Evolutionary conservation across 345 rosid genomes (phyloP).

Genomic region (Populus alba): DNA sequence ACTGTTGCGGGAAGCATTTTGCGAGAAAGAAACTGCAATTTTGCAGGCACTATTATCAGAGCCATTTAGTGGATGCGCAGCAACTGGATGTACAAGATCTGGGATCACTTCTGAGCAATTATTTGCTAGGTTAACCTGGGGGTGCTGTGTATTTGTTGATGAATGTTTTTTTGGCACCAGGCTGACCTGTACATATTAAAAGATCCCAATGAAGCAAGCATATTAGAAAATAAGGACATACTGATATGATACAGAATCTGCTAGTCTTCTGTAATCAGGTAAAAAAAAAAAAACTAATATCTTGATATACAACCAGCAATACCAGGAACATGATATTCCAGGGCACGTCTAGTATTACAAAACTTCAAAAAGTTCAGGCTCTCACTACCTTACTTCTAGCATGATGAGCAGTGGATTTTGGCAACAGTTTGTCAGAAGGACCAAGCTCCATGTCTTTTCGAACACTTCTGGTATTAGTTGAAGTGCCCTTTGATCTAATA

Average conservation of each 20-base stretch:
- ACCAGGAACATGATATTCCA: no score
- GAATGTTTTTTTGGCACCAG: constrained; percentile 30
- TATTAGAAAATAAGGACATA: constrained; percentile 12
- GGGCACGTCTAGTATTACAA: no score
- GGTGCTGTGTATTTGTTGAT: constrained; percentile 32
- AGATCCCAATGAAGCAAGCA: constrained; percentile 1
- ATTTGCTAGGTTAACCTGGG: constrained; percentile 28
- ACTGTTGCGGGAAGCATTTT: constrained; percentile 22
- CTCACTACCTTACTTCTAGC: constrained; percentile 63
- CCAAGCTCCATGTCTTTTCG: constrained; percentile 42
- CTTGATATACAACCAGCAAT: not conserved
- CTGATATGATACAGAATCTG: constrained; percentile 3
- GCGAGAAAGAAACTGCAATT: constrained; percentile 30
- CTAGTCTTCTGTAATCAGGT: constrained; percentile 11
- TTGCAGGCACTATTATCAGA: constrained; percentile 27
- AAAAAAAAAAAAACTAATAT: not conserved
- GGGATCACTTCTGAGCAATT: constrained; percentile 29
- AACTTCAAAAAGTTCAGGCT: constrained; percentile 14
- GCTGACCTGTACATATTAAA: constrained; percentile 39
- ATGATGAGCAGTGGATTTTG: constrained; percentile 45
- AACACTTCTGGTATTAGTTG: constrained; percentile 26
- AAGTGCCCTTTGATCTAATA: constrained; percentile 35
- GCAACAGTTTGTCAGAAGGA: constrained; percentile 35
- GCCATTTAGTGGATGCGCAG: constrained; percentile 28
- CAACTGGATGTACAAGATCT: constrained; percentile 30